These are phyloP conservation scores for Cercospora sp. DNA, from an alignment of 2,329 filamentous ascomycete species.

Conservation along the genomic window DNA sequence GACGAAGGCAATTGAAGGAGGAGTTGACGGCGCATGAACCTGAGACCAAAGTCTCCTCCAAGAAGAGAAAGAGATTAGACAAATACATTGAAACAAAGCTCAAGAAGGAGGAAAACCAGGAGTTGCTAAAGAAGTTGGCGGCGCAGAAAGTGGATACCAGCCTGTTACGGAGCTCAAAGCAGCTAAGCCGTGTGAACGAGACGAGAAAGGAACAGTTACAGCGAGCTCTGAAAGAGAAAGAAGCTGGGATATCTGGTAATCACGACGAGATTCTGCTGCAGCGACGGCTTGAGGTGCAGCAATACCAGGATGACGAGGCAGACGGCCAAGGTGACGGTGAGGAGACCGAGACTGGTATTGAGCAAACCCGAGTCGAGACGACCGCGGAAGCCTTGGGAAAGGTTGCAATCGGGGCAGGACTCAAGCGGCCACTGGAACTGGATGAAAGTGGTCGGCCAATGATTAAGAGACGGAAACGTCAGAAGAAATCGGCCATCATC, in stretches of 20 bases:
- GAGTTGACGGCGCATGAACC: slow-evolving; percentile 57
- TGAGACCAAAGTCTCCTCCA: slow-evolving; percentile 58
- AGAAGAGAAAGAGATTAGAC: slow-evolving; percentile 67
- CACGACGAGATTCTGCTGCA: slow-evolving; percentile 57
- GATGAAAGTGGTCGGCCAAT: slow-evolving; percentile 78
- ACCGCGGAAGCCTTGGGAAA: background rate
- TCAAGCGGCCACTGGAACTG: slow-evolving; percentile 82
- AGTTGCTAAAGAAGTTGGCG: slow-evolving; percentile 79
- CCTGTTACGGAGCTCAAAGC: slow-evolving; percentile 73
- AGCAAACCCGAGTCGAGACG: background rate
- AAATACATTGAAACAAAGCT: slow-evolving; percentile 86
- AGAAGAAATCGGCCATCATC: slow-evolving; percentile 46
- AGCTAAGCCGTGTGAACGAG: slow-evolving; percentile 70
- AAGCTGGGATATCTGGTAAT: slow-evolving; percentile 59
- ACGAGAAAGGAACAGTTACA: slow-evolving; percentile 69
- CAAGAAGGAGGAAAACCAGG: slow-evolving; percentile 87
- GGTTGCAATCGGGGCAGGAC: slow-evolving; percentile 64
- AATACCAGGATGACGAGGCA: slow-evolving; percentile 20
- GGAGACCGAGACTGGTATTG: background rate
- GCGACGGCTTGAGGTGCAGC: slow-evolving; percentile 32
- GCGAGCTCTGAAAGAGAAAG: slow-evolving; percentile 63
- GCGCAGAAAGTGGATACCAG: slow-evolving; percentile 78
- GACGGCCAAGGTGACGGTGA: slow-evolving; percentile 19
- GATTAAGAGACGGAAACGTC: slow-evolving; percentile 71
- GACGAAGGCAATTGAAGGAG: slow-evolving; percentile 53